phyloP scores from a whole-genome alignment of 805 yeast species.

The Myxozyma lipomycoides region DNA sequence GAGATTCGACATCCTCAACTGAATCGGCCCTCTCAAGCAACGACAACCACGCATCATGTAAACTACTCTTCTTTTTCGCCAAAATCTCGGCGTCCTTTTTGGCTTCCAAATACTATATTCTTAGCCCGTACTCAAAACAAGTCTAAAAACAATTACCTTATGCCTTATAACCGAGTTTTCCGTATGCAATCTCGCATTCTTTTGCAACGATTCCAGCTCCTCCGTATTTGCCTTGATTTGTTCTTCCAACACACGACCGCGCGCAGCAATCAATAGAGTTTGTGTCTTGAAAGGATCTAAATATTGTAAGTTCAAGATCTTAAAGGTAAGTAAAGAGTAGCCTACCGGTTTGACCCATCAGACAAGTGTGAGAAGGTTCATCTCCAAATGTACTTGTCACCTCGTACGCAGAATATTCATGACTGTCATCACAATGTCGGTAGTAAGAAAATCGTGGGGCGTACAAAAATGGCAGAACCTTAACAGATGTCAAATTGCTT shows the following conservation, averaged over 20 bases:
- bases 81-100: slow-evolving; percentile 15
- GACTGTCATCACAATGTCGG: slow-evolving; percentile 52
- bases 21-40: slow-evolving; percentile 4
- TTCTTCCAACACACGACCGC: slow-evolving; percentile 42
- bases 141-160: slow-evolving; percentile 3
- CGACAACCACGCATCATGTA: slow-evolving; percentile 21
- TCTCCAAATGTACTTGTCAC: slow-evolving; percentile 45
- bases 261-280: slow-evolving; percentile 41
- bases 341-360: slow-evolving; percentile 34
- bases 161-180: slow-evolving; percentile 9
- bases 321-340: not conserved
- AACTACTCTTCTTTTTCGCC: slow-evolving; percentile 9
- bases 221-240: slow-evolving; percentile 36
- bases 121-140: not conserved
- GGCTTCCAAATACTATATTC: slow-evolving; percentile 9
- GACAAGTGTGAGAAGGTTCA: slow-evolving; percentile 61
- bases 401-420: slow-evolving; percentile 29
- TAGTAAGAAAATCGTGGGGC: slow-evolving; percentile 68
- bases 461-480: slow-evolving; percentile 57
- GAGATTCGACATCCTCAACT: not conserved
- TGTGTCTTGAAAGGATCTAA: slow-evolving; percentile 55
- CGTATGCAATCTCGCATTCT: slow-evolving; percentile 10
- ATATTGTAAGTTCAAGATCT: not conserved
- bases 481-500: slow-evolving; percentile 39
- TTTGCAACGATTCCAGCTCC: slow-evolving; percentile 9